Percentiles rank a stretch among this genome's conserved stretches.
Evolutionary conservation across 345 rosid species (phyloP).

Genomic region (Kernera saxatilis): DNA sequence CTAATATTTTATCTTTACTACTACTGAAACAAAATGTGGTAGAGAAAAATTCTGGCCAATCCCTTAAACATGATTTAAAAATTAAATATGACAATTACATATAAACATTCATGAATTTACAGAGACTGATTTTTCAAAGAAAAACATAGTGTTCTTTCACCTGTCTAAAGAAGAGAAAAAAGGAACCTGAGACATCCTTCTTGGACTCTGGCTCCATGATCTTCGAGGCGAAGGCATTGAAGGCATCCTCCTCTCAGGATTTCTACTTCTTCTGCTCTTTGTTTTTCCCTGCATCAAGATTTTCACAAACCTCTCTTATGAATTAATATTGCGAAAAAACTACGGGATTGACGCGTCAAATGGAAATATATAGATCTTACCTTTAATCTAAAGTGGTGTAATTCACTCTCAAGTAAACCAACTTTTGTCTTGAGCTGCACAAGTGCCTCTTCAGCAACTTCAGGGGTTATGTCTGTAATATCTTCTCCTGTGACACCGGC

Average conservation of each 20-base stretch:
- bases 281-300: conserved; percentile 37
- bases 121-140: neutral
- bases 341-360: neutral
- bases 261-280: conserved; percentile 45
- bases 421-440: conserved; percentile 56
- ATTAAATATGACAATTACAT: neutral
- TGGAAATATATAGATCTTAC: conserved; percentile 22
- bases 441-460: conserved; percentile 75
- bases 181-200: conserved; percentile 40
- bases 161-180: conserved; percentile 55
- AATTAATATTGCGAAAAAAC: neutral
- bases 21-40: no score
- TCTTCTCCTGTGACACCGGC: conserved; percentile 41
- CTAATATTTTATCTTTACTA: no score
- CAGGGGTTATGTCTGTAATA: conserved; percentile 49
- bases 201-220: conserved; percentile 47
- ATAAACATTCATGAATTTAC: conserved; percentile 5
- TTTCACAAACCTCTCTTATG: neutral
- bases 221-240: conserved; percentile 41
- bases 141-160: conserved; percentile 15
- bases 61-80: neutral
- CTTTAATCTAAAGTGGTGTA: conserved; percentile 54
- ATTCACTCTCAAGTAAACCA: conserved; percentile 56
- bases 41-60: neutral
- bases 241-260: conserved; percentile 42